Evolutionary conservation across 345 rosid genomes (phyloP).

Genomic region (Xanthoceras sorbifolium): DNA sequence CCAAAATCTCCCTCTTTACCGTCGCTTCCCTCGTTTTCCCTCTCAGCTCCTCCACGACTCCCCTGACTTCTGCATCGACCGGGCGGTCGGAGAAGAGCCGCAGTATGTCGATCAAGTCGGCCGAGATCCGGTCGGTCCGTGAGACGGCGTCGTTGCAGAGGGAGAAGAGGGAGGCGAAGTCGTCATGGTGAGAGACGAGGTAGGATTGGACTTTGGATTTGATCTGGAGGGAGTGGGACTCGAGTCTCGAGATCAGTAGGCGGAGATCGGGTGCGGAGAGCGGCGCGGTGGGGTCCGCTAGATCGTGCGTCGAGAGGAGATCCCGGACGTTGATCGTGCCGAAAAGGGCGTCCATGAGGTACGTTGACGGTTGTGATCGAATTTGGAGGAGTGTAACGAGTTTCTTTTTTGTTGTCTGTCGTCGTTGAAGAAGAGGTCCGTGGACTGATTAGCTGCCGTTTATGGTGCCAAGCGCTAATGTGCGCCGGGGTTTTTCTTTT

Average conservation of each 20-base stretch:
- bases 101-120: slow-evolving; percentile 48
- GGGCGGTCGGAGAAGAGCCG: slow-evolving; percentile 60
- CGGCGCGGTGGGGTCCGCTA: slow-evolving; percentile 72
- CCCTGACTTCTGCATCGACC: slow-evolving; percentile 64
- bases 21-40: slow-evolving; percentile 59
- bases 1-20: slow-evolving; percentile 64
- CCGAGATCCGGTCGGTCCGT: slow-evolving; percentile 45
- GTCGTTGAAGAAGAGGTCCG: background rate
- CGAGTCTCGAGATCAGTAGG: slow-evolving; percentile 78
- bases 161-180: slow-evolving; percentile 81
- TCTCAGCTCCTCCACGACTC: slow-evolving; percentile 54
- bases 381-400: background rate
- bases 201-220: slow-evolving; percentile 87
- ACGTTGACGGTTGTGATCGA: background rate
- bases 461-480: slow-evolving; percentile 24
- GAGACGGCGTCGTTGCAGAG: slow-evolving; percentile 71
- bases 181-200: slow-evolving; percentile 69
- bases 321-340: slow-evolving; percentile 74
- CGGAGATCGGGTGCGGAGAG: slow-evolving; percentile 98
- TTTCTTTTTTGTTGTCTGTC: too few relatives aligned
- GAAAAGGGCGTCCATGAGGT: slow-evolving; percentile 49
- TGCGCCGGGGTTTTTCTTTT: slow-evolving; percentile 18
- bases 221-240: slow-evolving; percentile 85
- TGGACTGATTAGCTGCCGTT: background rate
- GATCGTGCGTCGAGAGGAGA: slow-evolving; percentile 83